These are phyloP conservation scores for Aspergillus versicolor DNA, from an alignment of 2,329 filamentous ascomycete species.

Conservation along the genomic window DNA sequence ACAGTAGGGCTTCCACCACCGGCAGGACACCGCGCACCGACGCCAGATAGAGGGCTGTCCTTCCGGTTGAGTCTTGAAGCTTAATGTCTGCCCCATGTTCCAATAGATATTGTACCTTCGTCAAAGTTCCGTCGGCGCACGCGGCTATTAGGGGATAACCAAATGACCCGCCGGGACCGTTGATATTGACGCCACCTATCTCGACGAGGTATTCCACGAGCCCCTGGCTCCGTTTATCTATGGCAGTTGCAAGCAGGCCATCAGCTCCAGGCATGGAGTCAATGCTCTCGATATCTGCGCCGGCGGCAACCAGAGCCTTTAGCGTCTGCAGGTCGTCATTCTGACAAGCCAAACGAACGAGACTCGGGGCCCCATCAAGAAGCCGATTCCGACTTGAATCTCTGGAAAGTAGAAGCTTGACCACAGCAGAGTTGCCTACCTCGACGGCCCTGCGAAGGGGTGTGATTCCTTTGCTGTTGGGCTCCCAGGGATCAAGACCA, in stretches of 20 bases:
- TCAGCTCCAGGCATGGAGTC: background rate
- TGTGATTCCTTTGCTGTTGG: background rate
- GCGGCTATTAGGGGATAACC: background rate
- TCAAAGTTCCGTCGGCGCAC: background rate
- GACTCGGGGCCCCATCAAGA: background rate
- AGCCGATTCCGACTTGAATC: background rate
- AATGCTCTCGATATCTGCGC: background rate
- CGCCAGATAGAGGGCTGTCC: background rate
- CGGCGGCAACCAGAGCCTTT: background rate
- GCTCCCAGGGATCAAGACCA: background rate
- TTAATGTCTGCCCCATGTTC: background rate
- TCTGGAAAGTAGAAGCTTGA: background rate
- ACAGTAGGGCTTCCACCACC: background rate
- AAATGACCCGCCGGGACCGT: background rate
- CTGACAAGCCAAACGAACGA: background rate
- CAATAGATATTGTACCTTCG: background rate
- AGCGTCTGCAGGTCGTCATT: background rate
- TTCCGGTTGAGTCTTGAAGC: background rate
- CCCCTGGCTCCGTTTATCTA: background rate
- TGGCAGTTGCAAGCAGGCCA: background rate
- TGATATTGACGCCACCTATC: background rate
- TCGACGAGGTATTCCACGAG: background rate
- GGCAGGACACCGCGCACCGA: background rate
- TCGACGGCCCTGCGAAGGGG: background rate
- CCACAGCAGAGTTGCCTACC: background rate